Evolutionary conservation across 2,329 filamentous ascomycete species (phyloP), one percentile per base, ranked within the genome.

Genomic region (Stemphylium lycopersici): DNA sequence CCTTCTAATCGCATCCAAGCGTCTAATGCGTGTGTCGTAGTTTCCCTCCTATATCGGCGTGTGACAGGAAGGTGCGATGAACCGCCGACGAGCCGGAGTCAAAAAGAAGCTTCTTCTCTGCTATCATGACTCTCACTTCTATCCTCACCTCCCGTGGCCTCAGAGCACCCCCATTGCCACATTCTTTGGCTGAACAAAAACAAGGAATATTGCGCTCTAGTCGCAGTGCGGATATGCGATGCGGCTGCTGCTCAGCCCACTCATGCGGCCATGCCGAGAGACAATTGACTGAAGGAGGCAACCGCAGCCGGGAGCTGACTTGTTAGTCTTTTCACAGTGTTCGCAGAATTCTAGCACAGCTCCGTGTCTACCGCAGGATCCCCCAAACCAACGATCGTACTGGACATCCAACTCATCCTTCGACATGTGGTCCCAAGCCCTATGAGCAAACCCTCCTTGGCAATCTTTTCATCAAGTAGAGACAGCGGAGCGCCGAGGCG

Each of bases 1-100:
- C 18, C 12, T 7, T 4, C 15, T 18, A 18, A 16, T 15, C 34
- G 18, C 7, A 18, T 18, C 3, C 18, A 18, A 37, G 34, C 15
- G 12, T 37, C 34, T 37, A 37, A 37, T 37, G 34, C 34, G 34
- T 16, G 7, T 15, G 10, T 18, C 15, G 15, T 37, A 16, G 34
- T 18, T 37, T 18, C 4, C 15, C 22, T 24, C 22, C 5, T 24
- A 24, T 24, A 24, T 24, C 22, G 22, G 22, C 22, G 6, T 24
- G 22, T 6, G 22, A 24, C 22, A 13, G 20, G 41, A 15, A 44
- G 29, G 42, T 22, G 42, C 42, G 42, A 22, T 32, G 16, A 22
- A 45, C 42, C 31, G 42, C 32, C 42, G 42, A 45, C 31, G 42
- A 45, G 31, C 42, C 42, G 42, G 42, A 32, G 29, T 32, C 22